A percentile compares a stretch with the other conserved stretches of the same genome.
Evolutionary conservation across 169 alveolate species (phyloP).

Genomic region (Perkinsus olseni): DNA sequence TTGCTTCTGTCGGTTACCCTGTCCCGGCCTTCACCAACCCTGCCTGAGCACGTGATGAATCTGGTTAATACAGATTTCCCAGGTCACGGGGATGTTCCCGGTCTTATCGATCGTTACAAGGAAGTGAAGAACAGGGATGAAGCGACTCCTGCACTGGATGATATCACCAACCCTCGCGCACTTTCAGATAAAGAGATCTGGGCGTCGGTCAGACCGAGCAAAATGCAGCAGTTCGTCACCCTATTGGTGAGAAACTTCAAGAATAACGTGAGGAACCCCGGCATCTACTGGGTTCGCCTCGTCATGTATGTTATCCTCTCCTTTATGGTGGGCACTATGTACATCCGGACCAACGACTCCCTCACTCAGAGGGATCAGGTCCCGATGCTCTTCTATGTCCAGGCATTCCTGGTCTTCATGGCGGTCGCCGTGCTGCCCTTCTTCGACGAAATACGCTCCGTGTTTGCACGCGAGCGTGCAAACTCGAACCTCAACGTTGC

Average conservation of each 20-base stretch:
- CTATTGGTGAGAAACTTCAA: neutral
- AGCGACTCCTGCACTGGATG: neutral
- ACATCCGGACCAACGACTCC: conserved; percentile 6
- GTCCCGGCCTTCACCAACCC: neutral
- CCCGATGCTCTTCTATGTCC: conserved; percentile 8
- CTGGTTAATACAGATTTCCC: neutral
- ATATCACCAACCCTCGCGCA: neutral
- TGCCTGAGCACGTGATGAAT: neutral
- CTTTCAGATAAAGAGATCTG: neutral
- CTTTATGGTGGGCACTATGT: neutral
- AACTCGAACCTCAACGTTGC: neutral
- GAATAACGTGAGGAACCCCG: conserved; percentile 4
- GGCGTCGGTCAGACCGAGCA: neutral
- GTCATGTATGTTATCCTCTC: conserved; percentile 6
- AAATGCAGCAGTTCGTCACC: neutral
- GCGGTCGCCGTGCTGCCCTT: conserved; percentile 6
- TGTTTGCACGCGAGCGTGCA: neutral
- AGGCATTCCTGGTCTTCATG: conserved; percentile 10
- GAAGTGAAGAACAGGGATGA: neutral
- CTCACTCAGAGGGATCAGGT: neutral
- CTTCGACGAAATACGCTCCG: neutral
- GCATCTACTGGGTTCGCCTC: conserved; percentile 1
- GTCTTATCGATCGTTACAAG: neutral
- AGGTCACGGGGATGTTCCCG: neutral
- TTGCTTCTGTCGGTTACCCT: neutral